Base-by-base conservation (phyloP, 2,329 filamentous ascomycete genomes). In the Ophiostoma tasmaniense region DNA sequence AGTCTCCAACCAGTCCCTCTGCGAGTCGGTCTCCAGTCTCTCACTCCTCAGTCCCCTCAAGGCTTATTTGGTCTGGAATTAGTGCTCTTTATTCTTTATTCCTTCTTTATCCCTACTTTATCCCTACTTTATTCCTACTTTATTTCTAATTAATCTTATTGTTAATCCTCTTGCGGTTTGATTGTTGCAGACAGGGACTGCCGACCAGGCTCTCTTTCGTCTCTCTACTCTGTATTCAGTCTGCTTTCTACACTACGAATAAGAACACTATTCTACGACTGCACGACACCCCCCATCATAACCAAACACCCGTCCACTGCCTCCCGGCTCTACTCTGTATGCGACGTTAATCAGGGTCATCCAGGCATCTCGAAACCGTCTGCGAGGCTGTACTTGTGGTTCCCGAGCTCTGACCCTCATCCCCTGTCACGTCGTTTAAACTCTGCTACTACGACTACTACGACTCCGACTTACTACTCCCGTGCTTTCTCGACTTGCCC, bases 321-420 rank as follows among this genome's bases (percentile, higher is more conserved):
- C 22, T 22, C 50, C 50, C 50, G 50, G 50, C 50, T 28, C 55
- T 30, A 28, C 35, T 50, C 55, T 66, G 66, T 77, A 80, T 82
- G 80, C 81, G 78, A 80, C 80, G 79, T 77, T 76, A 80, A 80
- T 81, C 50, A 55, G 50, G 50, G 50, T 55, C 50, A 55, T 55
- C 50, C 50, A 55, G 77, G 75, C 78, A 76, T 77, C 78, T 78
- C 78, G 77, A 79, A 79, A 78, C 78, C 73, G 71, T 66, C 73
- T 69, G 73, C 73, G 73, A 76, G 75, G 72, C 74, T 45, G 74
- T 75, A 61, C 73, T 73, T 75, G 74, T 72, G 73, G 75, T 74
- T 74, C 66, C 17, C 66, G 67, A 77, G 76, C 77, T 76, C 75
- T 76, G 77, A 76, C 76, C 76, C 75, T 74, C 72, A 59, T 62